These are phyloP conservation scores for Nitzschia sp. DNA, from an alignment of 108 stramenopile genomes.

Conservation along the genomic window DNA sequence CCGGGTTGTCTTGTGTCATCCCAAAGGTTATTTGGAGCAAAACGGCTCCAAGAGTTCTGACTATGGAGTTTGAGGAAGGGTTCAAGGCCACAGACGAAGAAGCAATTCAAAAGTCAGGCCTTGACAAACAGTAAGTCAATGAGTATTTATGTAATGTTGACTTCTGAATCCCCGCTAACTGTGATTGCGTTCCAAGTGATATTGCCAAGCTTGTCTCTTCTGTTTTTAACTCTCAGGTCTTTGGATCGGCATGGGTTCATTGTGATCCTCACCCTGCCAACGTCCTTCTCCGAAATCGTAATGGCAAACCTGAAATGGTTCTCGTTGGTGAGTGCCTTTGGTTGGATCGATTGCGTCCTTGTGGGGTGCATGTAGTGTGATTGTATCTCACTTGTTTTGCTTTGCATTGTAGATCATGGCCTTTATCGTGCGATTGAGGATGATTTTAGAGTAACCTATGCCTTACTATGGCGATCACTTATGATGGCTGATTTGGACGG, in stretches of 20 bases:
- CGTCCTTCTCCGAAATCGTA: constrained; percentile 72
- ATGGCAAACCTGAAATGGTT: constrained; percentile 82
- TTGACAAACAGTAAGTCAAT: constrained; percentile 39
- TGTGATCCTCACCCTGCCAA: constrained; percentile 95
- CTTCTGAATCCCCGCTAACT: too few relatives aligned
- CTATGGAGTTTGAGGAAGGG: constrained; percentile 95
- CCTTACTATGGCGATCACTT: constrained; percentile 79
- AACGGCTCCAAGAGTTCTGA: constrained; percentile 78
- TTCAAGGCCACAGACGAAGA: constrained; percentile 79
- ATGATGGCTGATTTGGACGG: constrained; percentile 80
- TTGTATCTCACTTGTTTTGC: too few relatives aligned
- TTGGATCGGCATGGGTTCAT: constrained; percentile 74
- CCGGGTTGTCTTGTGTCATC: constrained; percentile 69
- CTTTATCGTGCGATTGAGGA: constrained; percentile 76
- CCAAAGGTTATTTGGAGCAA: constrained; percentile 70
- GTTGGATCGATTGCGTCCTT: too few relatives aligned
- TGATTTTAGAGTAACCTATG: constrained; percentile 79
- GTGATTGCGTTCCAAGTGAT: constrained; percentile 43
- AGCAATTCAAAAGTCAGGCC: constrained; percentile 55
- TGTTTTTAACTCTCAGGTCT: constrained; percentile 80
- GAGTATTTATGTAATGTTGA: background rate
- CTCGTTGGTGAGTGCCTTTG: constrained; percentile 32
- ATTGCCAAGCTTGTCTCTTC: constrained; percentile 73
- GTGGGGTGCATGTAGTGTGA: too few relatives aligned
- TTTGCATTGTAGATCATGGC: constrained; percentile 77